Percentiles rank a stretch among this genome's conserved stretches.
Conservation (phyloP, 495 filamentous ascomycete genomes). For the Cetradonia linearis region DNA sequence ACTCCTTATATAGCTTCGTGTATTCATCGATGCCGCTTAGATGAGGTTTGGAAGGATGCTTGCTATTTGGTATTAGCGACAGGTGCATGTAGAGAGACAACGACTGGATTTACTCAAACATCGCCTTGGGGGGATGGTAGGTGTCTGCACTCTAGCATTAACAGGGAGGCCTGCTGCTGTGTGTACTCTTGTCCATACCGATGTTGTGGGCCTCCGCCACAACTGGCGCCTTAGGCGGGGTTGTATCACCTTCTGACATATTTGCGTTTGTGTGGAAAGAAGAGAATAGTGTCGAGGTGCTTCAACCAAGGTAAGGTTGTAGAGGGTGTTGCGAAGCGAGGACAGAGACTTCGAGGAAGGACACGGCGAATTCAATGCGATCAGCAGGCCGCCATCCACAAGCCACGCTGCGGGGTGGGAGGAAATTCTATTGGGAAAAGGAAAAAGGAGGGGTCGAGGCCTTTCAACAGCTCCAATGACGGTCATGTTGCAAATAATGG, state of each 20-base stretch:
- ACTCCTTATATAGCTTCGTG: slow-evolving; percentile 88
- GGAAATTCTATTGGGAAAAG: background rate
- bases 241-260: slow-evolving; percentile 24
- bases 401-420: slow-evolving; percentile 1
- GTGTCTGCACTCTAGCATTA: slow-evolving; percentile 20
- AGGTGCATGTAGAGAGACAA: background rate
- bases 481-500: background rate
- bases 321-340: background rate
- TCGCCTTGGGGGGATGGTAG: slow-evolving; percentile 22
- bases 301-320: background rate
- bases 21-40: slow-evolving; percentile 72
- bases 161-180: background rate
- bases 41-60: slow-evolving; percentile 61
- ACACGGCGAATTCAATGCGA: background rate
- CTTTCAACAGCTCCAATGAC: background rate
- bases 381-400: background rate
- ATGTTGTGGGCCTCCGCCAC: slow-evolving; percentile 25
- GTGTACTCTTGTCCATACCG: slow-evolving; percentile 5
- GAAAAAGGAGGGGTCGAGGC: background rate
- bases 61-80: slow-evolving; percentile 33
- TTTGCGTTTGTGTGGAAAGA: background rate
- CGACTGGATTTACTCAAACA: slow-evolving; percentile 23
- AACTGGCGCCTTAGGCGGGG: slow-evolving; percentile 19
- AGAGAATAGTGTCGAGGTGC: background rate
- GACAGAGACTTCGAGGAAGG: background rate